Conservation (phyloP, 805 yeast species). For the Blastobotrys parvus region DNA sequence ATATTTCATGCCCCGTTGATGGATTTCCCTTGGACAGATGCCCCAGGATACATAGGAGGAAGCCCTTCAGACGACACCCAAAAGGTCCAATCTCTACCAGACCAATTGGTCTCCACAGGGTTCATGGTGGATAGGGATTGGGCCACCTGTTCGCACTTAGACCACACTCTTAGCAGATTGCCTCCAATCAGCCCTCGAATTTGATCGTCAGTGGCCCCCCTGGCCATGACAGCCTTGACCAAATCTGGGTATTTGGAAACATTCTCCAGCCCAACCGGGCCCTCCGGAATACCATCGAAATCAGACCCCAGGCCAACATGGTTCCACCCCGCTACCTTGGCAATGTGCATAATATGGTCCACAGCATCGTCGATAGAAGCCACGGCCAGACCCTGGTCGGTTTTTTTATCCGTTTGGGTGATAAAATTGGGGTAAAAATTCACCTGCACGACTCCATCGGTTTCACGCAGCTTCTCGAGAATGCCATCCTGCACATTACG, state of each 20-base stretch:
- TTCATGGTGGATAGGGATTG: neutral
- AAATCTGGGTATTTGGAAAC: slow-evolving; percentile 48
- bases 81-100: neutral
- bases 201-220: slow-evolving; percentile 37
- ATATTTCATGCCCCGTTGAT: no score
- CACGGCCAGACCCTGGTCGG: slow-evolving; percentile 5
- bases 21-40: neutral
- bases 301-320: slow-evolving; percentile 46
- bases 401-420: slow-evolving; percentile 9
- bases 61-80: neutral
- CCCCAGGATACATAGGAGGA: neutral
- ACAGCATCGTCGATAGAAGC: slow-evolving; percentile 42
- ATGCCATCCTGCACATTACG: slow-evolving; percentile 45
- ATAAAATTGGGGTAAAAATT: slow-evolving; percentile 40
- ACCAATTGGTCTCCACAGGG: slow-evolving; percentile 1
- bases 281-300: slow-evolving; percentile 44
- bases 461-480: slow-evolving; percentile 31
- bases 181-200: slow-evolving; percentile 13
- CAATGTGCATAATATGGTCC: slow-evolving; percentile 37
- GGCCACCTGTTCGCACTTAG: slow-evolving; percentile 10
- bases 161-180: slow-evolving; percentile 14
- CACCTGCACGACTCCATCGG: slow-evolving; percentile 41
- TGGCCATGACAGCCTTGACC: slow-evolving; percentile 27
- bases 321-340: slow-evolving; percentile 41
- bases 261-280: slow-evolving; percentile 45